Conservation (phyloP, 768 basidiomycete genomes). For the Leucogyrophana mollusca region DNA sequence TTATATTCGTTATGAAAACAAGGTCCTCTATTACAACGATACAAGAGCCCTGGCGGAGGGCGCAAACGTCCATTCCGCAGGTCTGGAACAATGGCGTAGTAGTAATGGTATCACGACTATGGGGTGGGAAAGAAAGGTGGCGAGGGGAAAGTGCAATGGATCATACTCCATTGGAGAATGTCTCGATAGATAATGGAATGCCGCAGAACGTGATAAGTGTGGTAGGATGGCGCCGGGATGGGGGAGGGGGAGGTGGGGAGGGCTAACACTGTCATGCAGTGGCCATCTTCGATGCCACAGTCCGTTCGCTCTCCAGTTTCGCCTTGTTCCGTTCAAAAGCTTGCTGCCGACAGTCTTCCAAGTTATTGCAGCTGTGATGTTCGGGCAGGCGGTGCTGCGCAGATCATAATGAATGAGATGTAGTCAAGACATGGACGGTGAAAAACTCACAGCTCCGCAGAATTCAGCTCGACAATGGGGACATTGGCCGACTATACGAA, state of each 20-base stretch:
- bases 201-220: not conserved
- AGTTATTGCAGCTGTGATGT: constrained; percentile 79
- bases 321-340: constrained; percentile 87
- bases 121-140: constrained; percentile 9
- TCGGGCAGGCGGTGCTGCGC: constrained; percentile 84
- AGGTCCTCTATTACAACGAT: too few species aligned
- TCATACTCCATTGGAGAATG: constrained; percentile 17
- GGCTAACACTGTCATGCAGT: constrained; percentile 48
- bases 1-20: too few species aligned
- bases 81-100: too few species aligned
- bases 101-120: constrained; percentile 4
- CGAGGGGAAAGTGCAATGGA: constrained; percentile 19
- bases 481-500: constrained; percentile 85
- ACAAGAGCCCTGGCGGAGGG: too few species aligned
- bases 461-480: constrained; percentile 77
- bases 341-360: constrained; percentile 83
- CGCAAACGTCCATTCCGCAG: too few species aligned
- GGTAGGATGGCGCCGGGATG: not conserved
- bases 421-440: not conserved
- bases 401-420: constrained; percentile 15
- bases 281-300: constrained; percentile 83
- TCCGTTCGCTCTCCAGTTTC: constrained; percentile 86
- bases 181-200: constrained; percentile 8
- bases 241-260: not conserved
- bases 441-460: constrained; percentile 65